Conservation (phyloP, 176 grass and related monocot species). For the Aechmea fasciata region DNA sequence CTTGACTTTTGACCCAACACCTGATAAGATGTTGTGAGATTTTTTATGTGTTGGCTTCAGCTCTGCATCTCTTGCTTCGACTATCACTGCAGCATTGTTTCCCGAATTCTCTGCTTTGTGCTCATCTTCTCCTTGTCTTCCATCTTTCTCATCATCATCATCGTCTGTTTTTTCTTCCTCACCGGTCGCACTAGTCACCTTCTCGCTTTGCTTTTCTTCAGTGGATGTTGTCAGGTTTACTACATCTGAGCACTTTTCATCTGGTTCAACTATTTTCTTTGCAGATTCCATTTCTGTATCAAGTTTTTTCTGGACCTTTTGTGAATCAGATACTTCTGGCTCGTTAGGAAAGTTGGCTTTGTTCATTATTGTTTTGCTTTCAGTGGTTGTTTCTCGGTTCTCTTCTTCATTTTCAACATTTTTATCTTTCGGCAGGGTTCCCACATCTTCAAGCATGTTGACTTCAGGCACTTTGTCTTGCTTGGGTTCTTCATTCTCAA, state of each 20-base stretch:
- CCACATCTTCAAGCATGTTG: slow-evolving; percentile 16
- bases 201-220: slow-evolving; percentile 30
- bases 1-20: slow-evolving; percentile 84
- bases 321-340: slow-evolving; percentile 14
- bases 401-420: slow-evolving; percentile 17
- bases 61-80: slow-evolving; percentile 36
- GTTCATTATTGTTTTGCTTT: slow-evolving; percentile 17
- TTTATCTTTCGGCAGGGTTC: slow-evolving; percentile 14
- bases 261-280: slow-evolving; percentile 18
- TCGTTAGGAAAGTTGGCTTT: slow-evolving; percentile 22
- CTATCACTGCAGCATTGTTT: slow-evolving; percentile 18
- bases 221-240: slow-evolving; percentile 25
- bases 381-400: slow-evolving; percentile 18
- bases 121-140: slow-evolving; percentile 30
- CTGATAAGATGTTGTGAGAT: slow-evolving; percentile 54
- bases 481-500: slow-evolving; percentile 26
- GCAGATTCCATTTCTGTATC: slow-evolving; percentile 21
- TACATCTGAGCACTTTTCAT: slow-evolving; percentile 25
- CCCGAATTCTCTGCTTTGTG: slow-evolving; percentile 22
- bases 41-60: slow-evolving; percentile 59
- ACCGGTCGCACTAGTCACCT: slow-evolving; percentile 15
- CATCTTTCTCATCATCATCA: slow-evolving; percentile 30
- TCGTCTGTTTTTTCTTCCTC: slow-evolving; percentile 24
- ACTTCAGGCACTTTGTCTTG: slow-evolving; percentile 12
- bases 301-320: slow-evolving; percentile 31